Evolutionary conservation across 2,329 filamentous ascomycete genomes (phyloP), one percentile per base, ranked within the genome.

Genomic region (Thelonectria rubi): DNA sequence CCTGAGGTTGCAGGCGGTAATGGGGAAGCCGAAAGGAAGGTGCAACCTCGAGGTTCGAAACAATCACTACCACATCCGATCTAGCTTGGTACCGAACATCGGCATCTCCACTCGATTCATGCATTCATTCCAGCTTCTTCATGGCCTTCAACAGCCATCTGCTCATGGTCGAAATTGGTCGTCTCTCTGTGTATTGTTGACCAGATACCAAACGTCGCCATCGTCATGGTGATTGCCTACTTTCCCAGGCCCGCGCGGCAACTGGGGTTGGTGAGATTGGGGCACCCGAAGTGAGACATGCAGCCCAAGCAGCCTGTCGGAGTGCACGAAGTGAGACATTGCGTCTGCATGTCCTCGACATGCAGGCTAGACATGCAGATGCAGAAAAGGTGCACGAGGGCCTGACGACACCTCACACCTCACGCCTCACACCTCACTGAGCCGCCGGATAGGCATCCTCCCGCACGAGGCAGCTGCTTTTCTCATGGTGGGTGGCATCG

Each of bases 261-360:
- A 24, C 55, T 45, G 47, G 30, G 47, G 9, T 49, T 49, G 47
- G 20, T 34, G 43, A 51, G 30, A 51, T 34, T 39, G 24, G 42
- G 20, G 14, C 32, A 52, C 47, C 47, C 12, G 52, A 46, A 39
- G 59, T 62, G 65, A 71, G 72, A 73, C 69, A 70, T 66, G 60
- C 58, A 68, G 63, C 24, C 70, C 64, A 68, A 58, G 58, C 62
- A 63, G 48, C 43, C 77, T 77, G 68, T 78, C 72, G 73, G 76
- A 75, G 72, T 62, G 60, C 50, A 64, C 53, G 52, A 64, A 74
- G 69, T 75, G 69, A 79, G 77, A 79, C 77, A 78, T 73, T 69
- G 65, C 67, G 65, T 62, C 67, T 70, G 72, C 69, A 74, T 73
- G 73, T 75, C 74, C 64, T 1, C 69, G 76, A 77, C 75, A 75